phyloP scores from a whole-genome alignment of 2,329 filamentous ascomycete species.

The Blastomyces silverae region DNA sequence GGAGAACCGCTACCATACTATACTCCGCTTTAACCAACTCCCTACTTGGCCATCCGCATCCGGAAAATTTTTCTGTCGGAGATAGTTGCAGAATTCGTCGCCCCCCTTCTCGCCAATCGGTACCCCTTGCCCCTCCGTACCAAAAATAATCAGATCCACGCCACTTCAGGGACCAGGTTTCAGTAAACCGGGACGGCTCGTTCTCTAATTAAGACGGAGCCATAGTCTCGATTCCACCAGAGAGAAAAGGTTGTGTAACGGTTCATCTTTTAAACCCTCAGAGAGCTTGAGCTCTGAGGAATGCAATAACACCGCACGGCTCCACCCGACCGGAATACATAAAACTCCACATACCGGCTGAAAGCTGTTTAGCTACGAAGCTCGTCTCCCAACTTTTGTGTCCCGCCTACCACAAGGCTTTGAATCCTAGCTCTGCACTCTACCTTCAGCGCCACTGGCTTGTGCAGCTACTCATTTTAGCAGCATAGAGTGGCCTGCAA shows the following conservation, averaged over 20 bases:
- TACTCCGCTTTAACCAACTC: conserved; percentile 7
- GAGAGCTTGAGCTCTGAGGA: conserved; percentile 14
- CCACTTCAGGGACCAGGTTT: conserved; percentile 11
- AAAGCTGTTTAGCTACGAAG: neutral
- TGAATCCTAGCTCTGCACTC: neutral
- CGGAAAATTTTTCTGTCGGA: conserved; percentile 5
- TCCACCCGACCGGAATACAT: conserved; percentile 11
- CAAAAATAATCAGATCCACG: conserved; percentile 13
- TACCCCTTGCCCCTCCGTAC: neutral
- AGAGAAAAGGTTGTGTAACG: conserved; percentile 11
- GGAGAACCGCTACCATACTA: conserved; percentile 2
- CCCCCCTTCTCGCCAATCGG: conserved; percentile 7
- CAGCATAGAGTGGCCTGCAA: conserved; percentile 3
- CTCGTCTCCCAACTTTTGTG: neutral
- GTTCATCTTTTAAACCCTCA: conserved; percentile 8
- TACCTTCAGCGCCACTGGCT: neutral
- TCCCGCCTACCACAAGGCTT: neutral
- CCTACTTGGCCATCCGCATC: conserved; percentile 11
- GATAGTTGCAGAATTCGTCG: conserved; percentile 3
- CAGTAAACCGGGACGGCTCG: conserved; percentile 13
- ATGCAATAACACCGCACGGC: conserved; percentile 1
- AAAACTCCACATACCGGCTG: conserved; percentile 6
- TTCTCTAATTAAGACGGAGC: conserved; percentile 10
- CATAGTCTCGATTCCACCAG: conserved; percentile 9
- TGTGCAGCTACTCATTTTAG: neutral